phyloP scores from a whole-genome alignment of 371 early-diverging fungal genomes.

The Rhizopus microsporus region DNA sequence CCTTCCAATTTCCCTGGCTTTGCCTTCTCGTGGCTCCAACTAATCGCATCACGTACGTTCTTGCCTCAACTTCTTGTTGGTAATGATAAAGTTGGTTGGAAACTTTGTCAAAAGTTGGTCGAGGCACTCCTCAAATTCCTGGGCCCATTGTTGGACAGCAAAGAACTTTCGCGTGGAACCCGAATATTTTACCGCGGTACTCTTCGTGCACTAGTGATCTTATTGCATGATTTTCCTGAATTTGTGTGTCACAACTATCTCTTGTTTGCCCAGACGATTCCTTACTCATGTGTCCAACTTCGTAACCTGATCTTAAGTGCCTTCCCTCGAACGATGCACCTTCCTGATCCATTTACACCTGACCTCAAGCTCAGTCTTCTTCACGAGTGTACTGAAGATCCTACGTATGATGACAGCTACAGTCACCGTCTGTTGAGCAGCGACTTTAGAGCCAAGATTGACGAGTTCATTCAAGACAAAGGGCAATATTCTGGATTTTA shows the following conservation, averaged over 20 bases:
- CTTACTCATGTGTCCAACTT: slow-evolving; percentile 89
- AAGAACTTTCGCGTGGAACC: slow-evolving; percentile 65
- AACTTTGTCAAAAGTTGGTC: slow-evolving; percentile 78
- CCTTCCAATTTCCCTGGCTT: slow-evolving; percentile 92
- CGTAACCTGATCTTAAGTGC: slow-evolving; percentile 94
- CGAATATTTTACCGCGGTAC: slow-evolving; percentile 88
- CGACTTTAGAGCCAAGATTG: slow-evolving; percentile 67
- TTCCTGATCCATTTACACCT: slow-evolving; percentile 95
- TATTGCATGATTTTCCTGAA: slow-evolving; percentile 97
- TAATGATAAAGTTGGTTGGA: slow-evolving; percentile 67
- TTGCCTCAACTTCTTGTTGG: slow-evolving; percentile 79
- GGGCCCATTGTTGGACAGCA: slow-evolving; percentile 76
- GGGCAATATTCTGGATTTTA: slow-evolving; percentile 39
- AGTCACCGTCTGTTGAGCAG: slow-evolving; percentile 50
- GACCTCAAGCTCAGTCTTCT: slow-evolving; percentile 85
- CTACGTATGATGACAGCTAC: slow-evolving; percentile 56
- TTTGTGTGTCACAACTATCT: slow-evolving; percentile 91
- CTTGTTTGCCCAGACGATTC: slow-evolving; percentile 87
- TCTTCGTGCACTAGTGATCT: slow-evolving; percentile 84
- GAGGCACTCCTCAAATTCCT: slow-evolving; percentile 83
- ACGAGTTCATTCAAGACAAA: slow-evolving; percentile 63
- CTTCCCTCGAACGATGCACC: slow-evolving; percentile 90
- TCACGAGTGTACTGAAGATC: slow-evolving; percentile 67
- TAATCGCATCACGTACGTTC: slow-evolving; percentile 88
- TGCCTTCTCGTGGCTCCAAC: slow-evolving; percentile 92